Percentiles rank a stretch among this genome's conserved stretches.
Conservation (phyloP, 768 basidiomycete species). For the Gelatoporia subvermispora region DNA sequence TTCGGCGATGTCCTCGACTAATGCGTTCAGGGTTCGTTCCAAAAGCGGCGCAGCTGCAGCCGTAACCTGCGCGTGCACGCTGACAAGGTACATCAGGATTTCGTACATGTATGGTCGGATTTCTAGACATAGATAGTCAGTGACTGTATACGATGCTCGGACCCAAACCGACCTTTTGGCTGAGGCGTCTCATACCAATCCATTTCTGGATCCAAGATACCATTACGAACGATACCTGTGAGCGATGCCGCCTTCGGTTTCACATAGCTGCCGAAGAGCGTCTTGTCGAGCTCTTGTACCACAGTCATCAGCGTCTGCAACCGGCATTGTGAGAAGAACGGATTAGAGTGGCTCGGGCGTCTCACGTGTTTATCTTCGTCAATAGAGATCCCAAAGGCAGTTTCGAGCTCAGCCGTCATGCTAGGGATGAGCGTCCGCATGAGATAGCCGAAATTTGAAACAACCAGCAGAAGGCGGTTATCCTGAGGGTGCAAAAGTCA, state of each 20-base stretch:
- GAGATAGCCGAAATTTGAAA: slow-evolving; percentile 84
- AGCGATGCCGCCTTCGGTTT: slow-evolving; percentile 75
- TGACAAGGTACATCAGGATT: slow-evolving; percentile 81
- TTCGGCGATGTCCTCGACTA: slow-evolving; percentile 78
- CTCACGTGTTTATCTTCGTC: slow-evolving; percentile 66
- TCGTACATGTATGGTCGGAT: slow-evolving; percentile 94
- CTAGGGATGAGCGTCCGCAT: slow-evolving; percentile 64
- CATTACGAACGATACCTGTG: slow-evolving; percentile 63
- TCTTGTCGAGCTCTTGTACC: slow-evolving; percentile 80
- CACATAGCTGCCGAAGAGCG: slow-evolving; percentile 83
- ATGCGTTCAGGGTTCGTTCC: slow-evolving; percentile 71
- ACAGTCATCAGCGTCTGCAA: slow-evolving; percentile 70
- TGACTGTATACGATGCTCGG: too few relatives aligned
- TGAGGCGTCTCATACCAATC: slow-evolving; percentile 95
- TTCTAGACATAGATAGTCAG: slow-evolving; percentile 46
- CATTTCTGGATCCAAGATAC: slow-evolving; percentile 75
- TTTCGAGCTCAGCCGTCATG: slow-evolving; percentile 79
- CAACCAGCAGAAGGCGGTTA: slow-evolving; percentile 77
- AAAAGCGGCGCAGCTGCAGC: slow-evolving; percentile 74
- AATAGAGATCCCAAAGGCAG: slow-evolving; percentile 66
- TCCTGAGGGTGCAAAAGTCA: slow-evolving; percentile 52
- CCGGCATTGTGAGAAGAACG: background rate
- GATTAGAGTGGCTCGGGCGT: slow-evolving; percentile 5
- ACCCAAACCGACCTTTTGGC: slow-evolving; percentile 68
- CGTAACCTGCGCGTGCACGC: slow-evolving; percentile 87